Evolutionary conservation across 805 yeast species (phyloP), one percentile per base, ranked within the genome.

Genomic region (Hanseniaspora valbyensis): DNA sequence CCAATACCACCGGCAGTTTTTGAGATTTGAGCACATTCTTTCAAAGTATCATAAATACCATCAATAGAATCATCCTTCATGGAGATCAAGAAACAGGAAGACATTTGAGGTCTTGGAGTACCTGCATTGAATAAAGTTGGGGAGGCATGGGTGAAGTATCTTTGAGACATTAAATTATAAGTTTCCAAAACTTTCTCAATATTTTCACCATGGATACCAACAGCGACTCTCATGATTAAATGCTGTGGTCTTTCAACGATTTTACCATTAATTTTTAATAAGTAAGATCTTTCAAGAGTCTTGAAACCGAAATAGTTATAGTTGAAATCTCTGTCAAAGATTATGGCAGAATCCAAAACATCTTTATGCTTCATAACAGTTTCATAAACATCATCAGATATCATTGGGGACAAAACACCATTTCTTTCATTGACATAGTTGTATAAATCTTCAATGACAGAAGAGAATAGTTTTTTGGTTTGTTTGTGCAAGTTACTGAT

Each of bases 1-100:
- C 98, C 98, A 55, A 90, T 80, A 53, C 98, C 98, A 55, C 98
- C 98, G 10, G 97, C 90, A 30, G 92, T 77, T 69, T 90, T 90
- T 46, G 95, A 87, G 45, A 90, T 89, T 60, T 87, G 69, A 12
- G 98, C 96, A 59, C 92, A 75, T 55, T 82, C 80, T 66, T 89
- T 83, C 50, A 90, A 73, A 13, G 97, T 87, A 54, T 84, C 85
- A 62, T 85, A 90, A 46, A 90, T 90, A 33, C 96, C 97, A 55
- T 90, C 96, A 54, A 90, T 87, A 3, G 96, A 89, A 66, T 90
- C 98, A 42, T 84, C 95, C 61, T 82, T 80, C 89, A 86, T 87
- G 29, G 90, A 90, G 40, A 90, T 73, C 45, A 90, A 70, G 72
- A 89, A 90, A 69, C 97, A 90, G 13, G 96, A 89, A 14, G 96